Conservation (phyloP, 1,284 basidiomycete species). For the Boletus albobrunnescens region DNA sequence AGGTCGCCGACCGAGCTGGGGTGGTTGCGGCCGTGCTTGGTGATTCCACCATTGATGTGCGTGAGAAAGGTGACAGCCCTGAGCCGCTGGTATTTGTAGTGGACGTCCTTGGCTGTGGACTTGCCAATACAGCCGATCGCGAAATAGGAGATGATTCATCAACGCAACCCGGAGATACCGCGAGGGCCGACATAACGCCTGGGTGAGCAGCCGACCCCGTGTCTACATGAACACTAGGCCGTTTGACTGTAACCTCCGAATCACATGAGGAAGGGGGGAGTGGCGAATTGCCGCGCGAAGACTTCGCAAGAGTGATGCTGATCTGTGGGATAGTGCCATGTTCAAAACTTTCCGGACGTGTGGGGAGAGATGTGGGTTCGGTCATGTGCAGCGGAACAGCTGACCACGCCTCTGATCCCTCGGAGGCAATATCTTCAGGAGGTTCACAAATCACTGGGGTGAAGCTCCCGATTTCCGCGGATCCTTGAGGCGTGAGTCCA, state of each 20-base stretch:
- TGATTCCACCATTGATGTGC: slow-evolving; percentile 25
- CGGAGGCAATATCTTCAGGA: slow-evolving; percentile 28
- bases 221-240: slow-evolving; percentile 32
- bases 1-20: slow-evolving; percentile 24
- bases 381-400: slow-evolving; percentile 12
- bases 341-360: slow-evolving; percentile 10
- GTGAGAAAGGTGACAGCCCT: slow-evolving; percentile 29
- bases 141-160: slow-evolving; percentile 25
- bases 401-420: slow-evolving; percentile 17
- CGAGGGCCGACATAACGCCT: slow-evolving; percentile 11
- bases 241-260: slow-evolving; percentile 25
- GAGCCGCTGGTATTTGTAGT: slow-evolving; percentile 25
- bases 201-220: slow-evolving; percentile 27
- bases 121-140: slow-evolving; percentile 20
- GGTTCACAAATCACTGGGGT: slow-evolving; percentile 29
- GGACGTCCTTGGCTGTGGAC: slow-evolving; percentile 25
- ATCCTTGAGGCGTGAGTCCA: slow-evolving; percentile 14
- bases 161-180: slow-evolving; percentile 14
- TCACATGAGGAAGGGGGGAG: slow-evolving; percentile 27
- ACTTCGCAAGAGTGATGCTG: slow-evolving; percentile 29
- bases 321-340: slow-evolving; percentile 28
- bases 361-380: slow-evolving; percentile 13
- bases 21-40: slow-evolving; percentile 29
- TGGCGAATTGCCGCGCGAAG: slow-evolving; percentile 31
- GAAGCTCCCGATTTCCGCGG: slow-evolving; percentile 30